Base-by-base conservation (phyloP, 352 stramenopile genomes). In the Lagenidium giganteum region DNA sequence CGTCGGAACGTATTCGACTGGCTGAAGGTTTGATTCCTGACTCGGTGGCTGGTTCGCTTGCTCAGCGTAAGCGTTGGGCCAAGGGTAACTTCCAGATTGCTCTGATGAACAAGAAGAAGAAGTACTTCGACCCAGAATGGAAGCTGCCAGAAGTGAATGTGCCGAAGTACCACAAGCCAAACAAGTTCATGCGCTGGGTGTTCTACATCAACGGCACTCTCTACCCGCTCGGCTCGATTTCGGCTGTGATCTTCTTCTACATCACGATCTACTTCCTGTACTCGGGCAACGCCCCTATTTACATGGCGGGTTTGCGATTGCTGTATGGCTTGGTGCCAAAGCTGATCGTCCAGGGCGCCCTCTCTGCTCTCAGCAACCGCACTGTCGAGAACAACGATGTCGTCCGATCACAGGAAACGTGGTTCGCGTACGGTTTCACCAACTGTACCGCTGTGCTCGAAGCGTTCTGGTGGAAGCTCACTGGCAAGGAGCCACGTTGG, bases 21-120 rank as follows among this genome's bases (percentile, higher is more conserved):
- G 75, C 69, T 16, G 81, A 93, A 67, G 81, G 81, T 36, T 24
- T 83, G 34, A 80, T 93, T 23, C 81, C 81, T 0, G 70, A 88
- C 49, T 87, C 80, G n/a, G 81, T 93, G 5, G 76, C 81, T 30
- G 70, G 57, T 21, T 77, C 81, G 16, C 66, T 93, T 36, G 73
- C 81, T 4, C 81, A 93, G 55, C 81, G 81, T 46, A 80, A 81
- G 44, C 81, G 81, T 33, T 91, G 76, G 77, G 77, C 81, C 8
- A 93, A 93, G 66, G 81, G 81, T 34, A 81, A 86, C 47, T 93
- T 93, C 69, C 80, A 93, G 65, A 93, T 67, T 16, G 57, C 72
- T 12, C 26, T 93, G 9, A 88, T 88, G 75, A 83, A 85, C 52
- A 93, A 93, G 63, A 83, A 82, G 44, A 83, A 80, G 52, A 82